phyloP scores from a whole-genome alignment of 2,329 filamentous ascomycete genomes.

The Monosporascus sp. region DNA sequence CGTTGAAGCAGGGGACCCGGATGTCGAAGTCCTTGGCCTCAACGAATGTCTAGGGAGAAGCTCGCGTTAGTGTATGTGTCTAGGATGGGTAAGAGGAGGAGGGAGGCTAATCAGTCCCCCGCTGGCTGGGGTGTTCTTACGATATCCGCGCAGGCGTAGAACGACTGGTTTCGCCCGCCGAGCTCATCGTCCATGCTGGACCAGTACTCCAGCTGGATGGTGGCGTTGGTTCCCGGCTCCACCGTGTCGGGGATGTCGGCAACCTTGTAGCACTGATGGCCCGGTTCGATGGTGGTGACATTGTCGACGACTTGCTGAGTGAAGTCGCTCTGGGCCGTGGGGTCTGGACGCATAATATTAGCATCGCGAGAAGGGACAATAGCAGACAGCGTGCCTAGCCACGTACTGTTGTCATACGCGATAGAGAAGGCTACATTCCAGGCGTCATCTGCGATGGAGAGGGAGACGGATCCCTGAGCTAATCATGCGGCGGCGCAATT shows the following conservation, averaged over 20 bases:
- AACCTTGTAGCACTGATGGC: constrained; percentile 34
- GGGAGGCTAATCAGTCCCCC: too few relatives aligned
- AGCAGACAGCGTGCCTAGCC: not conserved
- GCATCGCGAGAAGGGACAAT: not conserved
- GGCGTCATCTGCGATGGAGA: constrained; percentile 47
- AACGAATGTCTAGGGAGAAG: constrained; percentile 25
- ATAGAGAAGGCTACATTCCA: constrained; percentile 46
- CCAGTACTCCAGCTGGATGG: constrained; percentile 33
- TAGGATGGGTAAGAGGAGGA: not conserved
- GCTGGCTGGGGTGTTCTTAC: constrained; percentile 15
- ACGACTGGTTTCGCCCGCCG: constrained; percentile 28
- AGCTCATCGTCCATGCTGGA: constrained; percentile 25
- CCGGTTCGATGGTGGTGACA: constrained; percentile 25
- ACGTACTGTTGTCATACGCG: constrained; percentile 39
- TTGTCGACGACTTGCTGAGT: constrained; percentile 24
- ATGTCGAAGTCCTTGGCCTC: constrained; percentile 22
- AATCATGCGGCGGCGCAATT: not conserved
- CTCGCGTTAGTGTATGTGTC: not conserved
- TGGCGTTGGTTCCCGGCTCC: constrained; percentile 27
- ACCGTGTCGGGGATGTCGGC: constrained; percentile 19
- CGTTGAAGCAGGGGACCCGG: constrained; percentile 33
- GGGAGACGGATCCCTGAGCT: constrained; percentile 46
- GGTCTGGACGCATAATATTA: constrained; percentile 15
- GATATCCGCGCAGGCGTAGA: constrained; percentile 34
- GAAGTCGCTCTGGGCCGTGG: constrained; percentile 28